These are phyloP conservation scores for Linum lewisii DNA, from an alignment of 345 rosid species.

Conservation along the genomic window DNA sequence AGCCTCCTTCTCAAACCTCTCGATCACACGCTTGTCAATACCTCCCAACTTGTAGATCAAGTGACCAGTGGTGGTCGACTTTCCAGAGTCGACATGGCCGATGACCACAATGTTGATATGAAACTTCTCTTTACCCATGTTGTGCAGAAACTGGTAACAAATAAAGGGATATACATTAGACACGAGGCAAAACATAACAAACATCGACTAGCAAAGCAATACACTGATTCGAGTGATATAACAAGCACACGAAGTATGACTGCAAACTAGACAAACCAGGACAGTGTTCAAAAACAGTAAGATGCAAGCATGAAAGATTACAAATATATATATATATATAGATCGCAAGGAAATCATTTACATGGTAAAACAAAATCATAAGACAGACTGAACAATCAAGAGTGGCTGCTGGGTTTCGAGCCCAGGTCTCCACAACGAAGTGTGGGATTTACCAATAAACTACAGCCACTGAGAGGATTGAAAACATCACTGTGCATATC, in stretches of 20 bases:
- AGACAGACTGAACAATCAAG: not conserved
- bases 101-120: constrained; percentile 22
- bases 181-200: too few species aligned
- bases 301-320: not conserved
- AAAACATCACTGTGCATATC: too few species aligned
- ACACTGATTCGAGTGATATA: too few species aligned
- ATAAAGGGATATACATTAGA: not conserved
- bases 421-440: constrained; percentile 7
- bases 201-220: too few species aligned
- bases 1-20: constrained; percentile 6
- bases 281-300: not conserved
- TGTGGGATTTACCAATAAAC: constrained; percentile 20
- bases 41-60: constrained; percentile 8
- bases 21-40: constrained; percentile 7
- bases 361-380: not conserved
- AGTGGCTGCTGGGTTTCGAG: constrained; percentile 11
- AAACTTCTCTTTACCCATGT: constrained; percentile 19
- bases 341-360: too few species aligned
- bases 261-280: not conserved
- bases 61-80: constrained; percentile 6
- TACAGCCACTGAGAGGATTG: constrained; percentile 8
- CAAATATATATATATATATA: not conserved
- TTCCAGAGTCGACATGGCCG: constrained; percentile 16
- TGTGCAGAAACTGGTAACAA: constrained; percentile 10
- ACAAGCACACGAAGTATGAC: not conserved